A percentile compares a stretch with the other conserved stretches of the same genome.
Conservation (phyloP, 1,139 yeast genomes). For the Pichiaceae sp. region DNA sequence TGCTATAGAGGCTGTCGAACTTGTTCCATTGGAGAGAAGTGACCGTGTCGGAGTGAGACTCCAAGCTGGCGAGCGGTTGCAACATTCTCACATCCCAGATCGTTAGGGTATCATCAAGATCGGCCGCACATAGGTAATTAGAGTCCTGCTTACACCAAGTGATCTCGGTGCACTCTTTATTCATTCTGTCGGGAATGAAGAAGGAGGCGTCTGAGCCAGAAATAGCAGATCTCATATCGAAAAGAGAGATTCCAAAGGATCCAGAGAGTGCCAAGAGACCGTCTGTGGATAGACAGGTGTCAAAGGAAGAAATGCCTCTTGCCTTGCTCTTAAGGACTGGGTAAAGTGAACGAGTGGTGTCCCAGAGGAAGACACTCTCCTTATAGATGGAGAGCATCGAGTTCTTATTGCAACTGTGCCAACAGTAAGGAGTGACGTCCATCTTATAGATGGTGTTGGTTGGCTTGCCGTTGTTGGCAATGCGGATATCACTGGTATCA, state of each 20-base stretch:
- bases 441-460: slow-evolving; percentile 28
- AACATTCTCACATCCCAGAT: slow-evolving; percentile 72
- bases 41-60: slow-evolving; percentile 49
- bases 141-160: slow-evolving; percentile 60
- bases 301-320: slow-evolving; percentile 45
- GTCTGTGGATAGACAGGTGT: slow-evolving; percentile 38
- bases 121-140: slow-evolving; percentile 59
- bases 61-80: slow-evolving; percentile 41
- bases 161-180: slow-evolving; percentile 33
- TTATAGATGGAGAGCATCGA: slow-evolving; percentile 51
- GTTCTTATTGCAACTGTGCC: slow-evolving; percentile 34
- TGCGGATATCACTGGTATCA: slow-evolving; percentile 9
- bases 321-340: slow-evolving; percentile 47
- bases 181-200: slow-evolving; percentile 31
- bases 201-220: slow-evolving; percentile 25
- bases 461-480: slow-evolving; percentile 20
- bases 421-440: slow-evolving; percentile 27
- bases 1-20: slow-evolving; percentile 45
- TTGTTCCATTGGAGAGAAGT: slow-evolving; percentile 56
- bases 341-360: slow-evolving; percentile 42
- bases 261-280: slow-evolving; percentile 60
- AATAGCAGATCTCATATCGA: slow-evolving; percentile 45
- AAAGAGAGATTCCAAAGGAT: slow-evolving; percentile 58
- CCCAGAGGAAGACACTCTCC: slow-evolving; percentile 67
- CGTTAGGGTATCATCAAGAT: slow-evolving; percentile 43